Conservation (phyloP, 1,284 basidiomycete genomes). For the Puccinia triticina region DNA sequence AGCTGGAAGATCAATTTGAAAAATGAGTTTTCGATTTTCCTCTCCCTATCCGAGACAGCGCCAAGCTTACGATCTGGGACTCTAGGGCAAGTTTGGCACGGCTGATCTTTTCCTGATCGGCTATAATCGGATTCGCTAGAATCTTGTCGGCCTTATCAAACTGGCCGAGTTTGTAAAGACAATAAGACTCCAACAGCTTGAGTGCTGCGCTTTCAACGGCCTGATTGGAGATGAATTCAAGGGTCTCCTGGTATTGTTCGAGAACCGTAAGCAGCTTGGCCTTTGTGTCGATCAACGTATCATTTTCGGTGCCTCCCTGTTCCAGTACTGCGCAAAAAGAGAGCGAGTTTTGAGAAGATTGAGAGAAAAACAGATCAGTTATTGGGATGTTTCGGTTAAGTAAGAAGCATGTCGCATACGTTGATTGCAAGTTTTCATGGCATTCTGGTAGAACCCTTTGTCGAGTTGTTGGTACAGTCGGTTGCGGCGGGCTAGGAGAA, state of each 20-base stretch:
- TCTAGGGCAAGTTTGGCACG: constrained; percentile 32
- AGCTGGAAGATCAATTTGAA: neutral
- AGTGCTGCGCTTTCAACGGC: neutral
- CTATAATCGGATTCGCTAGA: constrained; percentile 1
- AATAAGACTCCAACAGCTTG: constrained; percentile 36
- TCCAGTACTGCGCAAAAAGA: constrained; percentile 6
- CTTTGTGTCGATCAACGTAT: constrained; percentile 28
- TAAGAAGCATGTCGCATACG: neutral
- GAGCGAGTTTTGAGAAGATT: neutral
- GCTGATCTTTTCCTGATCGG: neutral
- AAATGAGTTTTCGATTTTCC: neutral
- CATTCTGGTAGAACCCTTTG: constrained; percentile 39
- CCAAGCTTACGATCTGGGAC: constrained; percentile 34
- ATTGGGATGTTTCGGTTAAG: neutral
- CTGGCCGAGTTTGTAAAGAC: constrained; percentile 37
- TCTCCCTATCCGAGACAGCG: neutral
- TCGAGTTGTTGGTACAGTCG: constrained; percentile 37
- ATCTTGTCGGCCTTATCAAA: constrained; percentile 3
- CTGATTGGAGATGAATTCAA: constrained; percentile 4
- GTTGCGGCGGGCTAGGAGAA: neutral
- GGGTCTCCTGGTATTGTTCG: constrained; percentile 39
- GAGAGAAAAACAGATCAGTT: neutral
- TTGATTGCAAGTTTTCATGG: constrained; percentile 43
- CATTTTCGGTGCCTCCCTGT: neutral
- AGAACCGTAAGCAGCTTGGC: constrained; percentile 38